Percentiles rank a stretch among this genome's conserved stretches.
These are phyloP conservation scores for Ceratopteris richardii DNA, from an alignment of 75 land plant species.

Conservation along the genomic window DNA sequence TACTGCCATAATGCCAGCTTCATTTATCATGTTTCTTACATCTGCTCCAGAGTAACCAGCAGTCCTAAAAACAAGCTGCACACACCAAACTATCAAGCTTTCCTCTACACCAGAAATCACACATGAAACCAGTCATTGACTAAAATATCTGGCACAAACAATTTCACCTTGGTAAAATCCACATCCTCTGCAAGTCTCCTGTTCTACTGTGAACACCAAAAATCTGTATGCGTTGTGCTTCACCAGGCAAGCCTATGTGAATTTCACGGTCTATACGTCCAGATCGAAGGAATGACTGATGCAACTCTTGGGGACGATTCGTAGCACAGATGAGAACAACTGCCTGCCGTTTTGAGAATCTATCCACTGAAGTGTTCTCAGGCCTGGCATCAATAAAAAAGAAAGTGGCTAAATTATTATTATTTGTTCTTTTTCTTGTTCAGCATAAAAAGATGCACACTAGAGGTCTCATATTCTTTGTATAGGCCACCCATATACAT, in stretches of 20 bases:
- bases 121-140: no score
- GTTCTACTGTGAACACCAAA: constrained; percentile 79
- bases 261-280: constrained; percentile 92
- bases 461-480: no score
- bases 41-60: constrained; percentile 96
- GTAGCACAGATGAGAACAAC: constrained; percentile 94
- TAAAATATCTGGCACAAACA: neutral
- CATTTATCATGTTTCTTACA: constrained; percentile 81
- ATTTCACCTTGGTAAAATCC: constrained; percentile 61
- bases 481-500: no score
- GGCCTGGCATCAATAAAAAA: constrained; percentile 35
- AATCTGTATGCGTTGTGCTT: constrained; percentile 69
- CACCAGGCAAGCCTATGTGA: constrained; percentile 84
- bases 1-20: constrained; percentile 89
- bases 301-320: constrained; percentile 85
- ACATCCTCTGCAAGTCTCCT: constrained; percentile 71
- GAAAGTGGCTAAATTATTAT: no score
- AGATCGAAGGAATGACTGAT: constrained; percentile 58
- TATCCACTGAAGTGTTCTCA: constrained; percentile 59
- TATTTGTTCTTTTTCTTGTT: no score
- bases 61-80: constrained; percentile 93
- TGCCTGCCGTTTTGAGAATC: constrained; percentile 65
- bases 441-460: no score
- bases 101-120: no score
- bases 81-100: no score